Base-by-base conservation (phyloP, 306 rosid genomes). In the Rosa persica region DNA sequence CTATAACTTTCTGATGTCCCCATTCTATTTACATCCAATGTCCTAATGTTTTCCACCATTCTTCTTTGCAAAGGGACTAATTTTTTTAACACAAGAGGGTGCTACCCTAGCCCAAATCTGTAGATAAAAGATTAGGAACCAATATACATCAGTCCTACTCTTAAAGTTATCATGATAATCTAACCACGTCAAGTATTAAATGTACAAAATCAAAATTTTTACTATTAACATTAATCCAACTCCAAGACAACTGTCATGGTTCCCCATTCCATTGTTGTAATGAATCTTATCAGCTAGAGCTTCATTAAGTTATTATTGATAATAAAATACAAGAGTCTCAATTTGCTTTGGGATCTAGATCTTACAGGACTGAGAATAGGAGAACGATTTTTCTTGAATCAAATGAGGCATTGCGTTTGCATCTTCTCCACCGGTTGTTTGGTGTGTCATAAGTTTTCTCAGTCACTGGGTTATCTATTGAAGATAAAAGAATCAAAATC, bases 301-400 rank as follows among this genome's bases (percentile, higher is more conserved):
- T 42, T 61, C 27, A 54, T 36, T 23, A 27, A 49, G 17, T 57
- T 7, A 44, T 4, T 43, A 46, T 20, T 34, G 57, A 22, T 36
- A 44, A 34, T 36, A 62, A 44, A 15, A 27, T 30, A 44, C 52
- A 43, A 44, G 2, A 34, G 77, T 39, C 27, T 27, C 15, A 67
- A 62, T 73, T 70, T 71, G 36, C 40, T 57, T 36, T 47, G 23
- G 34, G 67, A 82, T 74, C 20, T 43, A 78, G 85, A 72, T 79
- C 97, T 94, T 85, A 94, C 97, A 92, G 72, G 87, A 94, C 69
- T 76, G 98, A 94, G 89, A 94, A 94, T 49, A 90, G 93, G 74
- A 94, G 86, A 55, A 95, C 97, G 5, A 90, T 88, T 87, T 90
- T 92, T 89, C 97, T 86, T 69, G 98, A 94, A 82, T 90, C 92